Conservation (phyloP, 345 rosid genomes). For the Aethionema arabicum region DNA sequence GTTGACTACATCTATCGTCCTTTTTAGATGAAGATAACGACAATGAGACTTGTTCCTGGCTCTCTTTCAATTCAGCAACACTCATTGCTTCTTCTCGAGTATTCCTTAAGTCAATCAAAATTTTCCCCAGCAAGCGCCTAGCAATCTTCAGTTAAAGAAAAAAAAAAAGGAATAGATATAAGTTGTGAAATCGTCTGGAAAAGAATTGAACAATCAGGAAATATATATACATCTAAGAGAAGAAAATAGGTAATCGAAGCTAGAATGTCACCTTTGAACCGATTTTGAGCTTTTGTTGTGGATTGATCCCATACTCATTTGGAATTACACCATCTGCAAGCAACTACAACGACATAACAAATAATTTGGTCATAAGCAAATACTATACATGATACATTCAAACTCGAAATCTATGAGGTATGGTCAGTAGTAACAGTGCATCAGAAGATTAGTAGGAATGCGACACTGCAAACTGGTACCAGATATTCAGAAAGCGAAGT, state of each 20-base stretch:
- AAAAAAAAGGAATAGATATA: background rate
- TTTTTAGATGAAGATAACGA: conserved; percentile 40
- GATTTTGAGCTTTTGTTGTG: conserved; percentile 91
- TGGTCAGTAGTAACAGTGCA: conserved; percentile 14
- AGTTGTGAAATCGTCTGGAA: conserved; percentile 18
- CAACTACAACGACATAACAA: conserved; percentile 50
- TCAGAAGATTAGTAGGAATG: background rate
- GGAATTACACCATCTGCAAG: conserved; percentile 99
- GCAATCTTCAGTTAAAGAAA: conserved; percentile 56
- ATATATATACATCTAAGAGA: background rate
- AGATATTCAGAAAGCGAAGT: conserved; percentile 22
- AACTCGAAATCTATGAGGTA: conserved; percentile 10
- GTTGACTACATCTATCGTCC: conserved; percentile 54
- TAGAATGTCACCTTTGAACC: conserved; percentile 76
- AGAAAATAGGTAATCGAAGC: conserved; percentile 8
- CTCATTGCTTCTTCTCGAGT: conserved; percentile 94
- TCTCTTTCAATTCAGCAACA: conserved; percentile 78
- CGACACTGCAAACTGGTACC: conserved; percentile 38
- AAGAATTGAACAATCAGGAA: background rate
- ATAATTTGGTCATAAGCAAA: conserved; percentile 19
- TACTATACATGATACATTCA: conserved; percentile 2
- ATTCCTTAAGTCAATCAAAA: conserved; percentile 93
- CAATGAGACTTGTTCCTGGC: conserved; percentile 56
- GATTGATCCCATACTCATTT: conserved; percentile 96
- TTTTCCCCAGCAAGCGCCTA: conserved; percentile 92